phyloP scores from a whole-genome alignment of 75 land plant genomes.

The Cupressus sempervirens region DNA sequence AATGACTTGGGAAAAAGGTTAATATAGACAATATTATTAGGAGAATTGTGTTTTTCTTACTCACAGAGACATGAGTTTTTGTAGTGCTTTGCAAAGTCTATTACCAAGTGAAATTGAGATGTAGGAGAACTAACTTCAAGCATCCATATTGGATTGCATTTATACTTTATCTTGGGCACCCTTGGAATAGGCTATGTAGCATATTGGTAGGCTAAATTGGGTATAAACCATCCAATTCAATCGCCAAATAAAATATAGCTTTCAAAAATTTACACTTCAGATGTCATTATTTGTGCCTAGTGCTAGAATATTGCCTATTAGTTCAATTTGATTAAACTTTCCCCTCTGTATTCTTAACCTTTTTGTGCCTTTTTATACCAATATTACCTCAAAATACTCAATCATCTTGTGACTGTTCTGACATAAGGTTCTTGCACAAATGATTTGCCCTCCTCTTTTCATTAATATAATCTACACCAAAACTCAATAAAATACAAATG shows the following conservation, averaged over 20 bases:
- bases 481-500: background rate
- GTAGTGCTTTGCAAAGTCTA: constrained; percentile 23
- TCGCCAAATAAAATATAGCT: background rate
- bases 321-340: background rate
- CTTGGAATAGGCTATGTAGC: background rate
- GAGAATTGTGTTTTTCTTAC: constrained; percentile 10
- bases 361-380: background rate
- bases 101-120: constrained; percentile 14
- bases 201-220: background rate
- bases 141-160: constrained; percentile 53
- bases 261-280: background rate
- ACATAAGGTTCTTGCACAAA: constrained; percentile 30
- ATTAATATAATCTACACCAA: constrained; percentile 21
- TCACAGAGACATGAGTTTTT: constrained; percentile 14
- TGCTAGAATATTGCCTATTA: background rate
- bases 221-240: background rate
- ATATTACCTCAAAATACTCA: constrained; percentile 28
- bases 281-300: background rate
- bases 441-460: constrained; percentile 31
- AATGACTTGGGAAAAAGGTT: background rate
- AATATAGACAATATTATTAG: background rate
- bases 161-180: constrained; percentile 17
- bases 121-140: constrained; percentile 28
- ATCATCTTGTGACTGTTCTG: constrained; percentile 12
- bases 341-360: background rate